A percentile compares a stretch with the other conserved stretches of the same genome.
Conservation (phyloP, 192 early-diverging fungal species). For the Rhizophagus clarus region DNA sequence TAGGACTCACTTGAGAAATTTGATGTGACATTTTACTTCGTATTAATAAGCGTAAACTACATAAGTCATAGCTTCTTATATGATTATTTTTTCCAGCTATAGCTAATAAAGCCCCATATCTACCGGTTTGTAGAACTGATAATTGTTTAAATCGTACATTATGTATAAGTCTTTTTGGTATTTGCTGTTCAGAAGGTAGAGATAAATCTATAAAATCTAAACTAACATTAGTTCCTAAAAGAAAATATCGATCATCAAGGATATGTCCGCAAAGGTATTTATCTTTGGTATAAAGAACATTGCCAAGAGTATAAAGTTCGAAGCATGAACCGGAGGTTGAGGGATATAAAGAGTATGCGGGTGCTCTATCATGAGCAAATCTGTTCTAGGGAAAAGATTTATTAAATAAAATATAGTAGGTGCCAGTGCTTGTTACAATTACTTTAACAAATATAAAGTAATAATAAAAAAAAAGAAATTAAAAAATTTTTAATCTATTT, state of each 20-base stretch:
- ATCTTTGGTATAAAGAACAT: conserved; percentile 10
- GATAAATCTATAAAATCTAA: conserved; percentile 28
- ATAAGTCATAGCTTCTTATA: conserved; percentile 22
- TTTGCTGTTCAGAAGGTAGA: conserved; percentile 17
- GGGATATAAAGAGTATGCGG: conserved; percentile 19
- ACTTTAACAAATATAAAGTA: not conserved
- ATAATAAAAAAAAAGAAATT: not conserved
- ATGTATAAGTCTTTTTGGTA: conserved; percentile 13
- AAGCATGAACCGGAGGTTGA: conserved; percentile 6
- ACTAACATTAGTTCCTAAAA: conserved; percentile 5
- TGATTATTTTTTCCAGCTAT: conserved; percentile 22
- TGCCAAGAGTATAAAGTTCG: conserved; percentile 24
- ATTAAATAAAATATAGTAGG: conserved; percentile 5
- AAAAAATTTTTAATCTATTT: not conserved
- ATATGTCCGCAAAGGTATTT: conserved; percentile 25
- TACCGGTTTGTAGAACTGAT: not conserved
- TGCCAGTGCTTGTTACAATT: not conserved
- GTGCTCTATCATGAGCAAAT: not conserved
- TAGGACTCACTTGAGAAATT: not conserved
- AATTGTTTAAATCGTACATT: conserved; percentile 19
- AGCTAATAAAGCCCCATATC: conserved; percentile 7
- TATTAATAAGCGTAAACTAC: conserved; percentile 10
- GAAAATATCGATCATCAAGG: conserved; percentile 24
- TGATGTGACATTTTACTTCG: not conserved
- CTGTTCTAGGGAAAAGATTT: not conserved